Base-by-base conservation (phyloP, 345 rosid genomes). In the Hibiscus mutabilis region DNA sequence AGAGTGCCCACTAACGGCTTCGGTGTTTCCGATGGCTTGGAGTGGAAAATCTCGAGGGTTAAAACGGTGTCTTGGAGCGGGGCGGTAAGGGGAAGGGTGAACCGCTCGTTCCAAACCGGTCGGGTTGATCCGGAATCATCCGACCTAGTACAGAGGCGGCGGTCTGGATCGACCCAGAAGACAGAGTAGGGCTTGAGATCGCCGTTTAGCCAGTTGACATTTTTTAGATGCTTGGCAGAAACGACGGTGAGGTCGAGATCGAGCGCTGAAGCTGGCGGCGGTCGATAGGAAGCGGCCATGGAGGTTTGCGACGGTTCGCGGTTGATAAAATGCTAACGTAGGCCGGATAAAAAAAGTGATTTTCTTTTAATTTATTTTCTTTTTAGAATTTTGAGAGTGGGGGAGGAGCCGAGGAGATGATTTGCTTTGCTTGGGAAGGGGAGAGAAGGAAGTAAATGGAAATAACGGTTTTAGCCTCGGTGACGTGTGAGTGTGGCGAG, bases 201-300 rank as follows among this genome's bases (percentile, higher is more conserved):
- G 77, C 84, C 82, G 78, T 42, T 80, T 33, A 76, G 67, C 87
- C 91, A 87, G 77, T 87, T 87, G 56, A 87, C 85, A 75, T 87
- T 87, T 70, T 87, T 87, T 56, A 85, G 86, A 75, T 87, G 84
- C 74, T 87, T 82, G 75, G 91, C 88, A 56, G 86, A 82, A 66
- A 83, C 62, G 60, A 85, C 66, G 5, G 85, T 80, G 66, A 87
- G 71, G 16, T 82, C 85, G 24, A 85, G 80, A 52, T 85, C 87
- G 49, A 78, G 76, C 0, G 73, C 74, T 29, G 60, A 70, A 0
- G 70, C 18, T 0, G 83, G 66, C 0, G 77, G 80, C 5, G 76
- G 83, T 18, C 81, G 78, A 33, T 70, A 70, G 22, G 73, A 40
- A 33, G 76, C 5, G 46, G 71, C 81, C 84, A 86, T 86, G 69